Base-by-base conservation (phyloP, 805 yeast genomes). In the Saccharomycopsis fermentans region DNA sequence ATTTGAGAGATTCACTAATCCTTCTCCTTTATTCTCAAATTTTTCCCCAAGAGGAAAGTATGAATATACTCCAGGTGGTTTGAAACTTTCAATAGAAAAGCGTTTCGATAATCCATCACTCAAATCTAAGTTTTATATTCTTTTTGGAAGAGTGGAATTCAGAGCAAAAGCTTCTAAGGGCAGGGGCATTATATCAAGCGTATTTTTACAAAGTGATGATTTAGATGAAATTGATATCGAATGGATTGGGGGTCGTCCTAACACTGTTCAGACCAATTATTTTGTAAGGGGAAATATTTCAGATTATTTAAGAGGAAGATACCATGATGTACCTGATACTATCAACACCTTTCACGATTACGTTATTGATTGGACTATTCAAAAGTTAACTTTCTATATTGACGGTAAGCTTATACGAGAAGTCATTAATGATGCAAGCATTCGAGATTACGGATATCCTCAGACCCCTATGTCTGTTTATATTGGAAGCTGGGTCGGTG, bases 151-250 rank as follows among this genome's bases (percentile, higher is more conserved):
- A 60, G 79, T 84, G 12, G 88, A 84, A 67, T 86, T 79, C 16
- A 73, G 71, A 2, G 68, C 83, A 58, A 74, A 80, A 67, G 80
- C 86, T 9, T 85, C 88, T 5, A 67, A 74, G 19, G 90, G 90
- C 12, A 70, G 68, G 5, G 91, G 90, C 48, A 74, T 86, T 29
- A 77, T 85, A 17, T 81, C 89, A 0, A 78, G 86, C 3, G 79
- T 86, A 61, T 83, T 80, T 58, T 74, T 86, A 39, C 87, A 83
- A 65, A 68, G 73, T 50, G 90, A 86, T 67, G 88, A 81, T 64
- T 73, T 81, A 58, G 91, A 86, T 69, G 91, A 86, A 69, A 80
- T 86, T 53, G 91, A 86, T 69, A 66, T 83, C 50, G 91, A 86
- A 68, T 81, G 86, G 77, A 76, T 83, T 60, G 91, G 91, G 6